These are phyloP conservation scores for Malus hybrid DNA, from an alignment of 331 rosid species.

Conservation along the genomic window DNA sequence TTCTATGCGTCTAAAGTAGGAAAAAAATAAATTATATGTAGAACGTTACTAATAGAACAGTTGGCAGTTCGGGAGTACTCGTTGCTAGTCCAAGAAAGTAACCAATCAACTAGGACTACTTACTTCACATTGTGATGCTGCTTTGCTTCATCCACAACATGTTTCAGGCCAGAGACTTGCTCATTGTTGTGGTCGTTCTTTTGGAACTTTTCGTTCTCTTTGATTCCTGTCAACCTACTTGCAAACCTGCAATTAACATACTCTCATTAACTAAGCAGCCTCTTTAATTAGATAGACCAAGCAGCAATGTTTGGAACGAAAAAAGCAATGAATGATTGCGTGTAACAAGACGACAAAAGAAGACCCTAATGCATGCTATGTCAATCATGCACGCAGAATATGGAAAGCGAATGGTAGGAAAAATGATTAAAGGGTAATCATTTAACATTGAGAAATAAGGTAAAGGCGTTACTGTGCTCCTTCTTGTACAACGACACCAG, in stretches of 20 bases:
- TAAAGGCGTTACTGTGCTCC: slow-evolving; percentile 85
- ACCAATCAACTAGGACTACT: slow-evolving; percentile 21
- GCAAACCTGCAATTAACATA: slow-evolving; percentile 66
- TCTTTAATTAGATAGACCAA: neutral
- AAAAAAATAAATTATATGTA: neutral
- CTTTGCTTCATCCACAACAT: slow-evolving; percentile 75
- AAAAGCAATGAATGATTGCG: neutral
- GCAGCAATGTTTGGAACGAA: neutral
- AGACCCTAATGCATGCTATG: neutral
- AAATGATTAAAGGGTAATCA: neutral
- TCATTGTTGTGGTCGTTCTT: slow-evolving; percentile 43
- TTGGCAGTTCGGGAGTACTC: neutral
- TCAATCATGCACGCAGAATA: neutral
- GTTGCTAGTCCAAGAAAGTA: neutral
- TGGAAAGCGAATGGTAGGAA: neutral
- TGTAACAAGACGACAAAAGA: neutral
- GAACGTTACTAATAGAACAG: neutral
- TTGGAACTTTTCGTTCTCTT: slow-evolving; percentile 74
- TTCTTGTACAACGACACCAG: slow-evolving; percentile 56
- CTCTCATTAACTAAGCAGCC: slow-evolving; percentile 1
- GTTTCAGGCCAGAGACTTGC: slow-evolving; percentile 68
- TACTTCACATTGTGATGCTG: slow-evolving; percentile 82
- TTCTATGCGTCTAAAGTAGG: neutral
- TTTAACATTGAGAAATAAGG: neutral
- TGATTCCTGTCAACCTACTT: slow-evolving; percentile 76